Percentiles rank a stretch among this genome's conserved stretches.
Conservation (phyloP, 2,329 filamentous ascomycete species). For the Purpureocillium takamizusanense region DNA sequence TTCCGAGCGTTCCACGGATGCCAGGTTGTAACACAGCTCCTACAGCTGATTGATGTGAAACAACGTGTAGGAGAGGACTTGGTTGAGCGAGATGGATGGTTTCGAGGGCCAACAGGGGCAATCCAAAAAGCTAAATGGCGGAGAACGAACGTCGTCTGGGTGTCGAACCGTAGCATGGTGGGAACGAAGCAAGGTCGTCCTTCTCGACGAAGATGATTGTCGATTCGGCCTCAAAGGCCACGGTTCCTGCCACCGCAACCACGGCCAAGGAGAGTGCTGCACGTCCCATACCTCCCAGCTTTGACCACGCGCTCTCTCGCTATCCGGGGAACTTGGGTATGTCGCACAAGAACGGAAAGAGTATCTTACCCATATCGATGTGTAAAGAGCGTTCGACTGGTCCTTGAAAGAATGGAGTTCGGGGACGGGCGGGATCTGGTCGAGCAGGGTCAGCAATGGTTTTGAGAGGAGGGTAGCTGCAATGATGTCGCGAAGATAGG, state of each 20-base stretch:
- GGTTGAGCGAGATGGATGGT: slow-evolving; percentile 14
- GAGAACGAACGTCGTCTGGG: slow-evolving; percentile 25
- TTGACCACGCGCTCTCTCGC: neutral
- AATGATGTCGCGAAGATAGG: neutral
- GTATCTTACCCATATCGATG: slow-evolving; percentile 32
- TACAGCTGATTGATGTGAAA: neutral
- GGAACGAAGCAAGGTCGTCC: slow-evolving; percentile 4
- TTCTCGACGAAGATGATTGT: too few relatives aligned
- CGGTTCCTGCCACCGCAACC: too few relatives aligned
- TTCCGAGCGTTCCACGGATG: too few relatives aligned
- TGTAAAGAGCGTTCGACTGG: slow-evolving; percentile 27
- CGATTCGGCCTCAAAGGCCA: too few relatives aligned
- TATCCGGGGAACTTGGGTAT: slow-evolving; percentile 15
- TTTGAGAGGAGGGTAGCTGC: slow-evolving; percentile 3
- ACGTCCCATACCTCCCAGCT: slow-evolving; percentile 12
- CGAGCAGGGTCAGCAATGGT: slow-evolving; percentile 15
- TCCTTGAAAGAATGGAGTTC: slow-evolving; percentile 12
- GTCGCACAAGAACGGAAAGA: slow-evolving; percentile 17
- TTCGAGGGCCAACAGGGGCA: slow-evolving; percentile 20
- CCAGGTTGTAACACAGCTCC: too few relatives aligned
- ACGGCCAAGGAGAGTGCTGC: slow-evolving; percentile 6
- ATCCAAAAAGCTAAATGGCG: slow-evolving; percentile 38
- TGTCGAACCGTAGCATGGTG: slow-evolving; percentile 19
- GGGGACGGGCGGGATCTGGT: slow-evolving; percentile 20
- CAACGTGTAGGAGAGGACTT: slow-evolving; percentile 7